Percentiles rank a stretch among this genome's conserved stretches.
phyloP scores from a whole-genome alignment of 176 grass and related monocot species.

The Rhynchospora breviuscula region DNA sequence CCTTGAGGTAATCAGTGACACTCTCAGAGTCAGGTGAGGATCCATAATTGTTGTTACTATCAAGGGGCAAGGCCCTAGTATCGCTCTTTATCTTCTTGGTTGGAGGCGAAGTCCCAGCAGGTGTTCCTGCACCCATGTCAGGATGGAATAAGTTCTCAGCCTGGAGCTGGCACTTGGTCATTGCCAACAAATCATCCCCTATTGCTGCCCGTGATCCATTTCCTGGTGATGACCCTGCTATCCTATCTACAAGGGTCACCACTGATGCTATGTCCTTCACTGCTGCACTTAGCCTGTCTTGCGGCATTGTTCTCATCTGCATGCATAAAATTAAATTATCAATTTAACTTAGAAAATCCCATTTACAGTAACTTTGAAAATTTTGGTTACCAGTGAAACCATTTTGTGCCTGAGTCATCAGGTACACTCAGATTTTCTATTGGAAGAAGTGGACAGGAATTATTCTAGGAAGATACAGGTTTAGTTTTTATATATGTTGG shows the following conservation, averaged over 20 bases:
- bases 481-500: too few relatives aligned
- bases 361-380: neutral
- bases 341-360: neutral
- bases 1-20: constrained; percentile 66
- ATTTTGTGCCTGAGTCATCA: too few relatives aligned
- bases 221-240: constrained; percentile 90
- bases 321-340: neutral
- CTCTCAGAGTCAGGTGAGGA: constrained; percentile 66
- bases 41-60: constrained; percentile 43
- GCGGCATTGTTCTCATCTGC: constrained; percentile 46
- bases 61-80: constrained; percentile 89
- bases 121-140: constrained; percentile 48
- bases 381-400: neutral
- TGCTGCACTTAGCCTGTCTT: constrained; percentile 39
- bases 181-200: constrained; percentile 91
- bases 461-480: too few relatives aligned
- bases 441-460: too few relatives aligned
- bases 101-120: constrained; percentile 17
- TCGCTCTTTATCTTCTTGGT: constrained; percentile 98
- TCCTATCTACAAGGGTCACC: constrained; percentile 77
- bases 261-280: constrained; percentile 77
- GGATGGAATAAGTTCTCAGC: constrained; percentile 81
- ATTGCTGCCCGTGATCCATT: constrained; percentile 93
- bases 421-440: too few relatives aligned
- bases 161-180: constrained; percentile 96